Conservation (phyloP, 176 grass and related monocot species). For the Metroxylon sagu region DNA sequence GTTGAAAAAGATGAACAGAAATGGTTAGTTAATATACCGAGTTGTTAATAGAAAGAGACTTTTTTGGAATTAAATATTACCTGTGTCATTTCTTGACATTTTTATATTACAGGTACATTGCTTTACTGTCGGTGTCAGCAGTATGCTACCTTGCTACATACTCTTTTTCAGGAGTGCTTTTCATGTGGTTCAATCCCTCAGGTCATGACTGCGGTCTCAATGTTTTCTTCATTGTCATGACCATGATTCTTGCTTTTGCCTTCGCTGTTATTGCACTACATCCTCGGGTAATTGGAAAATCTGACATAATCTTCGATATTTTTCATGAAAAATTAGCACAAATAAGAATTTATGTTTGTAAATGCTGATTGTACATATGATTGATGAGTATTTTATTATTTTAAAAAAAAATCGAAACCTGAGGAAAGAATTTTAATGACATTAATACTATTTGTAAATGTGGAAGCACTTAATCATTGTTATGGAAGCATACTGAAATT, state of each 20-base stretch:
- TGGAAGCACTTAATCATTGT: too few relatives aligned
- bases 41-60: background rate
- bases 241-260: conserved; percentile 85
- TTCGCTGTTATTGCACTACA: conserved; percentile 82
- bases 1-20: conserved; percentile 96
- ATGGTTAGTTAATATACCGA: conserved; percentile 35
- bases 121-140: conserved; percentile 58
- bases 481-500: too few relatives aligned
- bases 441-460: too few relatives aligned
- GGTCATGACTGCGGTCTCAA: conserved; percentile 90
- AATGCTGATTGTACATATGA: too few relatives aligned
- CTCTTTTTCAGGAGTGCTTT: conserved; percentile 69
- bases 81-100: too few relatives aligned
- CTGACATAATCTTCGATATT: background rate
- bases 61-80: too few relatives aligned
- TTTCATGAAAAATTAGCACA: background rate
- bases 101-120: conserved; percentile 67
- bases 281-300: conserved; percentile 49
- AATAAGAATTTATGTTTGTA: background rate
- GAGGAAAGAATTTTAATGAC: too few relatives aligned
- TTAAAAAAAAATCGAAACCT: too few relatives aligned
- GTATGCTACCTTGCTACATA: conserved; percentile 76
- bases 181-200: conserved; percentile 94
- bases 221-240: conserved; percentile 85
- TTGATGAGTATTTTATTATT: too few relatives aligned